Base-by-base conservation (phyloP, 768 basidiomycete species). In the Cyathus striatus region DNA sequence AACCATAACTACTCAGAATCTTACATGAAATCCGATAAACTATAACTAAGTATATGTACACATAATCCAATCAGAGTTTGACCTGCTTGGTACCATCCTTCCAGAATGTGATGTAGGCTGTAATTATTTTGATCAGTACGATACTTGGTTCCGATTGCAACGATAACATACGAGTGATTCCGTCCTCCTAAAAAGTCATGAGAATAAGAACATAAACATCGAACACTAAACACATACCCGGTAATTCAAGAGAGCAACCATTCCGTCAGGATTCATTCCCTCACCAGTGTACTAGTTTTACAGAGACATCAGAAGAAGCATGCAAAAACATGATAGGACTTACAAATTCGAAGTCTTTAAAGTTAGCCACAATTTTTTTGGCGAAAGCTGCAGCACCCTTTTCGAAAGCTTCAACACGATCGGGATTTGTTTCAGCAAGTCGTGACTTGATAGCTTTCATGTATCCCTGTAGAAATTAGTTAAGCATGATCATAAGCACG, bases 271-370 rank as follows among this genome's bases (percentile, higher is more conserved):
- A 61, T 90, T 77, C 86, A 89, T 86, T 32, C 42, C 54, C 60
- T 83, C 83, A 46, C 88, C 82, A 39, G 71, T 78, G 68, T 79
- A 89, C 86, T 89, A 43, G 17, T 4, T 43, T 41, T 3, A 38
- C 18, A 6, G 24, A n/a, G 35, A 26, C 34, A 44, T 41, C 24
- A 6, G 16, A 25, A 13, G n/a, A 6, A 3, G 13, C 12, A 23
- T 6, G 4, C 18, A 17, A 18, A 14, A 37, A 36, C 16, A n/a
- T 30, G 20, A n/a, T 10, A 37, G 27, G 12, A 64, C 86, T 50
- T 47, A 90, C 87, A 64, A 97, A 96, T 68, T 97, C 92, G 60
- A 76, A 96, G 62, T 98, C 85, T 56, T 92, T 90, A 76, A 99
- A 88, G 61, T 89, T 89, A 43, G 68, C 78, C 20, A 96, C 64